These are phyloP conservation scores for Gossypium rotundifolium DNA, from an alignment of 345 rosid genomes.

Conservation along the genomic window DNA sequence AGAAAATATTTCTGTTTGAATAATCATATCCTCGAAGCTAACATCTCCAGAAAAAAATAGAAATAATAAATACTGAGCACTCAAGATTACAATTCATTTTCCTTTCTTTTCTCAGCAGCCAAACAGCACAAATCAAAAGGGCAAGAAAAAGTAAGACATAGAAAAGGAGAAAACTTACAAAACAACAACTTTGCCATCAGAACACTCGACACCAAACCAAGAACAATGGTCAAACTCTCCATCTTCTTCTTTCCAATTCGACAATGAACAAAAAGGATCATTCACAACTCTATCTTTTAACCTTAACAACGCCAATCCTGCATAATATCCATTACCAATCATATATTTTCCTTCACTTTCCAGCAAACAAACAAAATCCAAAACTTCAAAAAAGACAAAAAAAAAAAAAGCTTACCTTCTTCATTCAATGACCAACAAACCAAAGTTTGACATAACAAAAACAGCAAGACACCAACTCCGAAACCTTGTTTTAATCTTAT, in stretches of 20 bases:
- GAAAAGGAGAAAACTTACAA: conserved; percentile 40
- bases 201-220: conserved; percentile 82
- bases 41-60: not conserved
- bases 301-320: conserved; percentile 60
- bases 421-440: conserved; percentile 47
- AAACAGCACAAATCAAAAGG: conserved; percentile 30
- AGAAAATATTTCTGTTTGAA: not conserved
- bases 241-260: conserved; percentile 46
- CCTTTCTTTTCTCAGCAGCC: conserved; percentile 33
- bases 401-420: conserved; percentile 37
- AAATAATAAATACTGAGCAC: not conserved
- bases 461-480: conserved; percentile 18
- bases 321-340: conserved; percentile 23
- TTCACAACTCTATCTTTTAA: conserved; percentile 50
- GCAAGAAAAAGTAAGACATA: too few relatives aligned
- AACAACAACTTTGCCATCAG: conserved; percentile 52
- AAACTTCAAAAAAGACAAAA: not conserved
- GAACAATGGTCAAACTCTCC: conserved; percentile 51
- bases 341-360: conserved; percentile 17
- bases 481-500: conserved; percentile 17
- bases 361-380: conserved; percentile 8
- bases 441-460: conserved; percentile 24
- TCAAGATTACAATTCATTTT: conserved; percentile 32
- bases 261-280: conserved; percentile 65
- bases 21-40: not conserved